phyloP scores from a whole-genome alignment of 345 rosid genomes.

The Melastoma malabathricum region DNA sequence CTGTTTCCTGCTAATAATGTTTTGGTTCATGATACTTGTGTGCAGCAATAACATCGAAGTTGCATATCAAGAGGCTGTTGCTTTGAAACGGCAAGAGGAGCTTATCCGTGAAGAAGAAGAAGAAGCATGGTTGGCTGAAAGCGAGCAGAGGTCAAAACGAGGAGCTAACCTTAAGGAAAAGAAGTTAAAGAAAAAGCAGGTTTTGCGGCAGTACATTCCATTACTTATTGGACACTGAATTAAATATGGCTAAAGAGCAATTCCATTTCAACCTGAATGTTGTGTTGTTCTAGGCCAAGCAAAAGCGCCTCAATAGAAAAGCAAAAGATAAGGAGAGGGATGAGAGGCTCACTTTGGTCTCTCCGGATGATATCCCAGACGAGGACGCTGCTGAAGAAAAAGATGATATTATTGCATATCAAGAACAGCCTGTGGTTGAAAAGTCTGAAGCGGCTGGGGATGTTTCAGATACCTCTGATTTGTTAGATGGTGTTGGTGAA shows the following conservation, averaged over 20 bases:
- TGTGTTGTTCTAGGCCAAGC: conserved; percentile 43
- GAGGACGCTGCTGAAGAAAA: conserved; percentile 29
- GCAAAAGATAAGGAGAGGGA: conserved; percentile 72
- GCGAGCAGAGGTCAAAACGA: conserved; percentile 70
- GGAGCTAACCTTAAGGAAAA: conserved; percentile 63
- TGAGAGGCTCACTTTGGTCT: conserved; percentile 25
- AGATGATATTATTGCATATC: conserved; percentile 27
- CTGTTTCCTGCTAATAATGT: too few relatives aligned
- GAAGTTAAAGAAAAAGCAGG: conserved; percentile 85
- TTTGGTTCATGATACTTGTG: too few relatives aligned
- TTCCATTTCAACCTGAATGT: too few relatives aligned
- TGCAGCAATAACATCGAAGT: conserved; percentile 77
- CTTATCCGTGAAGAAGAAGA: conserved; percentile 97
- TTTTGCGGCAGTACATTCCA: too few relatives aligned
- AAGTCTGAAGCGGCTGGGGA: conserved; percentile 57
- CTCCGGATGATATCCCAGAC: conserved; percentile 29
- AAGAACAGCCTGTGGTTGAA: conserved; percentile 33
- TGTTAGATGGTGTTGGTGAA: conserved; percentile 55
- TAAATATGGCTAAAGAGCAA: too few relatives aligned
- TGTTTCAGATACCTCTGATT: conserved; percentile 69
- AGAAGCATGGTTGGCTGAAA: conserved; percentile 67
- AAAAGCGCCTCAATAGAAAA: conserved; percentile 73
- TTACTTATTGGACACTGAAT: too few relatives aligned
- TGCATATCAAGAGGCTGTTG: conserved; percentile 92
- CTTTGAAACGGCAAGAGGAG: conserved; percentile 86